Conservation (phyloP, 164 flowering plant species). For the Warburgia ugandensis region DNA sequence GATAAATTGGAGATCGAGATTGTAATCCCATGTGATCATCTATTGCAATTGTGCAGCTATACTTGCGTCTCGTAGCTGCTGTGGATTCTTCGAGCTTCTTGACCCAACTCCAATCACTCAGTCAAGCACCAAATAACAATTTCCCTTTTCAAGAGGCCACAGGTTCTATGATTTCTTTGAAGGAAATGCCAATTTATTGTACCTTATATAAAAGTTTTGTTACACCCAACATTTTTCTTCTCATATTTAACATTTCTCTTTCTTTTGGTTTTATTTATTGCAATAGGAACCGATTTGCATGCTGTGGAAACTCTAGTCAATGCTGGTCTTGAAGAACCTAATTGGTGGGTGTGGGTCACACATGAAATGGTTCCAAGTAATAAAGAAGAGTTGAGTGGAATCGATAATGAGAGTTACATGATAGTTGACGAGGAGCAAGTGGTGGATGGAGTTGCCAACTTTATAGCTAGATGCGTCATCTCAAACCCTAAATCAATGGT, state of each 20-base stretch:
- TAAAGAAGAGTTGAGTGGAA: conserved; percentile 71
- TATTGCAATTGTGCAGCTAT: conserved; percentile 39
- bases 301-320: conserved; percentile 56
- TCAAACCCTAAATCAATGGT: conserved; percentile 81
- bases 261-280: conserved; percentile 12
- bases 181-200: conserved; percentile 3
- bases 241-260: neutral
- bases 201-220: too few species aligned
- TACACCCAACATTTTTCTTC: too few species aligned
- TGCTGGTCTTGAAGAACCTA: conserved; percentile 54
- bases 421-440: conserved; percentile 74
- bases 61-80: conserved; percentile 51
- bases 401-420: conserved; percentile 76
- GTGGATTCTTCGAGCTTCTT: conserved; percentile 64
- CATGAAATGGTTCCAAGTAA: conserved; percentile 59
- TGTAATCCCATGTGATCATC: neutral
- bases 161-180: conserved; percentile 30
- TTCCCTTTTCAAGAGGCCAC: conserved; percentile 75
- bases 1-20: neutral
- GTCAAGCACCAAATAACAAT: conserved; percentile 25
- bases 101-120: conserved; percentile 42
- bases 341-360: conserved; percentile 97
- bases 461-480: conserved; percentile 82
- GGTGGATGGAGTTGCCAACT: conserved; percentile 89
- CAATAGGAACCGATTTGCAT: conserved; percentile 48